These are phyloP conservation scores for Phytophthora pisi DNA, from an alignment of 352 stramenopile species.

Conservation along the genomic window DNA sequence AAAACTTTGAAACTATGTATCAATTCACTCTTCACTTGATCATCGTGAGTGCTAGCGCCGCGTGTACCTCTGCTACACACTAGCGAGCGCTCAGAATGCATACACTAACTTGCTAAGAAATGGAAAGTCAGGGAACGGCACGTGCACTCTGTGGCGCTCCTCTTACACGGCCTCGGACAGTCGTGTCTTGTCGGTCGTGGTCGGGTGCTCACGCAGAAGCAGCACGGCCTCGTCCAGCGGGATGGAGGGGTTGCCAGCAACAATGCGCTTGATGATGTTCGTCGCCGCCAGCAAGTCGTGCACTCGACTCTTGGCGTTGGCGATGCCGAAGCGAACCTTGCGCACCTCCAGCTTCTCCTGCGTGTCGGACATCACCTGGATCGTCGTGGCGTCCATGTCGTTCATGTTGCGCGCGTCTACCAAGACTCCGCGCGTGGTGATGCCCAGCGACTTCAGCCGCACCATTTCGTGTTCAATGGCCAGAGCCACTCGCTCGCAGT, in stretches of 20 bases:
- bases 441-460: conserved; percentile 19
- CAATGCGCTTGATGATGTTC: conserved; percentile 48
- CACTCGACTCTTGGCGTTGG: conserved; percentile 41
- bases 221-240: conserved; percentile 24
- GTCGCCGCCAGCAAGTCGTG: conserved; percentile 42
- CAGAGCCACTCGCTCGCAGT: conserved; percentile 46
- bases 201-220: conserved; percentile 8
- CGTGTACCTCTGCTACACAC: no score
- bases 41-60: no score
- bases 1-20: no score
- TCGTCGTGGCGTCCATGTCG: conserved; percentile 60
- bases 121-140: no score
- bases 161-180: background rate
- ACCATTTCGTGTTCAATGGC: conserved; percentile 49
- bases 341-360: conserved; percentile 53
- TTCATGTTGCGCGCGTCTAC: conserved; percentile 50
- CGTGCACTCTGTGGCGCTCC: no score
- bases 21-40: no score
- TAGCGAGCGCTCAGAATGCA: no score
- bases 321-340: conserved; percentile 41
- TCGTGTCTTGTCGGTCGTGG: background rate
- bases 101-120: no score
- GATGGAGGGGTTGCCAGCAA: conserved; percentile 23
- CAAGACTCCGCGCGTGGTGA: conserved; percentile 37
- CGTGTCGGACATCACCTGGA: conserved; percentile 56